Base-by-base conservation (phyloP, 805 yeast species). In the Phaffomyces thermotolerans region DNA sequence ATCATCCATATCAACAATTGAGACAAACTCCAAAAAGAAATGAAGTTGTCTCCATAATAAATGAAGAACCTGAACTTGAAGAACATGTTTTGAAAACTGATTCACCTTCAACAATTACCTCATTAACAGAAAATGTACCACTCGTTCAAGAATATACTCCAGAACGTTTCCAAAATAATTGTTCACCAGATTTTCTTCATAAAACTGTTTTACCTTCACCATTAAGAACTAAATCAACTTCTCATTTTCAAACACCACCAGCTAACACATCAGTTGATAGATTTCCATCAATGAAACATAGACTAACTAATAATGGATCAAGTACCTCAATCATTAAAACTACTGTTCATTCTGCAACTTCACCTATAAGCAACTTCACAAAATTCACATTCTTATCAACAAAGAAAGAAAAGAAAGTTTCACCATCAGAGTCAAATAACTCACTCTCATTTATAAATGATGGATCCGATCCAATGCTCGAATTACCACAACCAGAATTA, bases 391-490 rank as follows among this genome's bases (percentile, higher is more conserved):
- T 41, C 29, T 33, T 45, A 23, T 38, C 41, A 20, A 17, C 25
- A 6, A 38, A 46, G 39, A 37, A 29, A 23, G 37, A 42, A 7
- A 44, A 38, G 18, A 52, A 52, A 40, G 35, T 52, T 15, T 13
- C 57, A 9, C 34, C 30, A 15, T 52, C 58, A 4, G 53, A 45
- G 18, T 56, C 62, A 2, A 38, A 51, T 4, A 48, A 45, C 2
- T 58, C 62, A 2, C 40, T 58, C 30, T 40, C 57, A 3, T 52
- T 48, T 32, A 58, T 58, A 35, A 58, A 58, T 33, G 62, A 58
- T 42, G 59, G 57, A 3, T 50, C 60, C 8, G 50, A 39, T n/a
- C 22, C 35, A 9, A 5, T 22, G 17, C 14, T 22, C 12, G 29
- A 27, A 10, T 27, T 27, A 27, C 29, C 29, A 27, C 29, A 27